Base-by-base conservation (phyloP, 2,329 filamentous ascomycete species). In the Paramyrothecium sp. region DNA sequence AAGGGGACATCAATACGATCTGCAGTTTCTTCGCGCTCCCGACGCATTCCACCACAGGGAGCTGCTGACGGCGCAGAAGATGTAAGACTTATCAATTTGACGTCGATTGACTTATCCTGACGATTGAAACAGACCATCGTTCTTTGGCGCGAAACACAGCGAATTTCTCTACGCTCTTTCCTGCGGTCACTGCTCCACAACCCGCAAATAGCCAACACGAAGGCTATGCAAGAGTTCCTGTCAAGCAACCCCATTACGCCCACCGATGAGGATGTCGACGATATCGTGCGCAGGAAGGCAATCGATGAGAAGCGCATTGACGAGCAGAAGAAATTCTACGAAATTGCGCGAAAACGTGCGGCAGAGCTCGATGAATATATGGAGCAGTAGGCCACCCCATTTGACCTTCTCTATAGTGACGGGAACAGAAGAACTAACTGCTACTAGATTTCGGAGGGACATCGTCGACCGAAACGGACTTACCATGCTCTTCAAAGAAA, bases 301-400 rank as follows among this genome's bases (percentile, higher is more conserved):
- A 87, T 97, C 73, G 95, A 99, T 66, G 88, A 91, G 70, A 90
- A 90, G 73, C 87, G 95, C 49, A 84, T 98, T 54, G 91, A 96
- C 67, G 95, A 99, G 73, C 95, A 99, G 71, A 90, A 88, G 70
- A 86, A 88, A 62, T 99, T 99, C 71, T 99, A 97, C 72, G 94
- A 99, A 71, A 93, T 99, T 69, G 95, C 95, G 10, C 83, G 92
- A 63, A 88, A 92, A 72, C 87, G 95, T 62, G 95, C 95, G 2
- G 89, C 91, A 5, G 95, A 98, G 68, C 81, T 99, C 53, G 95
- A 99, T 73, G 91, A 96, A 22, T 97, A 98, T 71, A 99, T 99
- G 95, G 95, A 99, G 75, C 76, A 96, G 88, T 91, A 74, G 74
- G 87, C 60, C 10, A 41, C 17, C 2, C 16, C 20, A 4, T 51